A percentile compares a stretch with the other conserved stretches of the same genome.
These are phyloP conservation scores for Rutidosis leptorrhynchoides DNA, from an alignment of 129 eudicot genomes.

Conservation along the genomic window DNA sequence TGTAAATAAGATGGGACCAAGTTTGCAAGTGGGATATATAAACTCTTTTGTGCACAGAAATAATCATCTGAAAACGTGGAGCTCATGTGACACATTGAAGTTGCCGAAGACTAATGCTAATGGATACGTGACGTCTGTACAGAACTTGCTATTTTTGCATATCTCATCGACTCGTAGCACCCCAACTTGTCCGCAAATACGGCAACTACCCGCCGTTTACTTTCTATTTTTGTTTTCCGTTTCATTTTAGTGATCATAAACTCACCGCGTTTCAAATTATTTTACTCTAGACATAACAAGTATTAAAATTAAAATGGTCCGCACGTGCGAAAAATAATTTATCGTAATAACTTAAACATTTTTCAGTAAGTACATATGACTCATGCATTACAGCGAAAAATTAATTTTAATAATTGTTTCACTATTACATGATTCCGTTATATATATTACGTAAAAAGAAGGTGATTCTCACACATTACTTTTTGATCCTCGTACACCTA, in stretches of 20 bases:
- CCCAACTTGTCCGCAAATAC: conserved; percentile 10
- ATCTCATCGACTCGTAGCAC: conserved; percentile 1
- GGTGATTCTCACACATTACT: no score
- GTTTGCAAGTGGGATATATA: conserved; percentile 24
- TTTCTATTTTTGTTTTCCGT: background rate
- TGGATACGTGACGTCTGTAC: conserved; percentile 18
- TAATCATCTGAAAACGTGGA: conserved; percentile 14
- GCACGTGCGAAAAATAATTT: no score
- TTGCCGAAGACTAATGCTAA: conserved; percentile 24
- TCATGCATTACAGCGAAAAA: no score
- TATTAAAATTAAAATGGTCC: no score
- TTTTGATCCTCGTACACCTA: no score
- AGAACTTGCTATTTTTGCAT: conserved; percentile 24
- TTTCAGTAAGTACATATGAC: no score
- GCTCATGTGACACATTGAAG: conserved; percentile 28
- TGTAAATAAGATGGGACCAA: background rate
- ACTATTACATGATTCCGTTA: no score
- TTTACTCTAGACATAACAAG: no score
- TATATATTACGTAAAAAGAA: no score
- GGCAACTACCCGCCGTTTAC: conserved; percentile 1
- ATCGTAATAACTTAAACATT: no score
- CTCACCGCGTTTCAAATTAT: conserved; percentile 19
- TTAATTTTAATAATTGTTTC: no score
- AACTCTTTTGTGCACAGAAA: conserved; percentile 10
- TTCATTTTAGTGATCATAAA: conserved; percentile 1